phyloP scores from a whole-genome alignment of 2,329 filamentous ascomycete genomes.

The Biscogniauxia marginata region DNA sequence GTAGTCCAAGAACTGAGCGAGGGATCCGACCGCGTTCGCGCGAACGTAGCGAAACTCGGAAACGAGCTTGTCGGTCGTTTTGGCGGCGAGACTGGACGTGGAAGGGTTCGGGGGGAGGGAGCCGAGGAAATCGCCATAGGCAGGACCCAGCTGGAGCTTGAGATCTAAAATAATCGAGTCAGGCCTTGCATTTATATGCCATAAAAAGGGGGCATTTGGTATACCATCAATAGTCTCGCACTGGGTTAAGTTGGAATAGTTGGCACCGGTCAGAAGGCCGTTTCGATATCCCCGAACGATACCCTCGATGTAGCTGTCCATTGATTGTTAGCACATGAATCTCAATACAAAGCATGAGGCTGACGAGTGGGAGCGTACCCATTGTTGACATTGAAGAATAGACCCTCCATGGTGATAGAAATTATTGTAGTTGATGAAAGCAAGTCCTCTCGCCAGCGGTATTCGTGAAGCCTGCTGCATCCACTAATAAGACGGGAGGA shows the following conservation, averaged over 20 bases:
- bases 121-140: constrained; percentile 95
- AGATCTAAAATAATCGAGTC: too few relatives aligned
- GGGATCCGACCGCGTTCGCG: constrained; percentile 85
- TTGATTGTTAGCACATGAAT: constrained; percentile 15
- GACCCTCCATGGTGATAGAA: constrained; percentile 71
- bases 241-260: constrained; percentile 94
- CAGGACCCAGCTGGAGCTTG: constrained; percentile 93
- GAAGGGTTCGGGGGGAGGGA: constrained; percentile 94
- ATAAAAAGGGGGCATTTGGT: constrained; percentile 24
- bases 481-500: constrained; percentile 12
- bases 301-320: constrained; percentile 84
- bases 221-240: constrained; percentile 96
- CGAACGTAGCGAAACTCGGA: constrained; percentile 96
- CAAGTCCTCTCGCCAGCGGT: constrained; percentile 14
- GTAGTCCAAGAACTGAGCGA: constrained; percentile 96
- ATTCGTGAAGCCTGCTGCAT: constrained; percentile 20
- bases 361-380: constrained; percentile 55
- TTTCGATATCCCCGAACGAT: constrained; percentile 97
- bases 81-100: constrained; percentile 88
- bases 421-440: constrained; percentile 18
- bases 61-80: constrained; percentile 97
- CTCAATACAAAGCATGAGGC: too few relatives aligned
- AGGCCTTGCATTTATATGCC: too few relatives aligned
- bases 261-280: constrained; percentile 80
- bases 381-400: constrained; percentile 92